phyloP scores from a whole-genome alignment of 164 flowering plant genomes.

The Brasenia schreberi region DNA sequence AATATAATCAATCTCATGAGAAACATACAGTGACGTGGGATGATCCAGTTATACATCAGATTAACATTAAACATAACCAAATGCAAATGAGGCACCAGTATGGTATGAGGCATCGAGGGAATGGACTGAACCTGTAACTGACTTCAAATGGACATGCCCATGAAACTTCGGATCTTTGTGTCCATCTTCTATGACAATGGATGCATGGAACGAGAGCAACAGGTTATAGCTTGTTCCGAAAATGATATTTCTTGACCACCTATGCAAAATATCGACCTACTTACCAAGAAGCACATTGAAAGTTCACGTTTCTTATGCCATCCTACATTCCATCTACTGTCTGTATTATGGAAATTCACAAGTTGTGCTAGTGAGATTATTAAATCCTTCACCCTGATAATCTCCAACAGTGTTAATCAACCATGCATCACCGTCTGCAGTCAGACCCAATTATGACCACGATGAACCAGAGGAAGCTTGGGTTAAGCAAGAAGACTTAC shows the following conservation, averaged over 20 bases:
- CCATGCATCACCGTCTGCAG: slow-evolving; percentile 49
- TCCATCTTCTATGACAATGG: slow-evolving; percentile 61
- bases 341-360: slow-evolving; percentile 62
- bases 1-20: too few relatives aligned
- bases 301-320: slow-evolving; percentile 65
- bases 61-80: too few relatives aligned
- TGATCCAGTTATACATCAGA: too few relatives aligned
- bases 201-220: slow-evolving; percentile 68
- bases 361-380: slow-evolving; percentile 40
- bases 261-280: slow-evolving; percentile 76
- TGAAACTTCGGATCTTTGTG: slow-evolving; percentile 43
- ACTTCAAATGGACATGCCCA: slow-evolving; percentile 40
- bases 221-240: slow-evolving; percentile 61
- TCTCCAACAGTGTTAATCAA: slow-evolving; percentile 58
- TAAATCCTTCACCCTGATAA: slow-evolving; percentile 53
- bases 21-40: too few relatives aligned
- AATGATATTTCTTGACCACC: slow-evolving; percentile 85
- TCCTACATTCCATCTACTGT: slow-evolving; percentile 82
- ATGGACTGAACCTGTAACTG: too few relatives aligned
- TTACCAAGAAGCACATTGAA: slow-evolving; percentile 83
- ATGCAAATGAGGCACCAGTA: too few relatives aligned
- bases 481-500: too few relatives aligned
- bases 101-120: too few relatives aligned
- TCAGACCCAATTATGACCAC: slow-evolving; percentile 16
- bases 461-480: too few relatives aligned